Evolutionary conservation across 805 yeast genomes (phyloP).

Genomic region (Saccharomycopsis synnaedendra): DNA sequence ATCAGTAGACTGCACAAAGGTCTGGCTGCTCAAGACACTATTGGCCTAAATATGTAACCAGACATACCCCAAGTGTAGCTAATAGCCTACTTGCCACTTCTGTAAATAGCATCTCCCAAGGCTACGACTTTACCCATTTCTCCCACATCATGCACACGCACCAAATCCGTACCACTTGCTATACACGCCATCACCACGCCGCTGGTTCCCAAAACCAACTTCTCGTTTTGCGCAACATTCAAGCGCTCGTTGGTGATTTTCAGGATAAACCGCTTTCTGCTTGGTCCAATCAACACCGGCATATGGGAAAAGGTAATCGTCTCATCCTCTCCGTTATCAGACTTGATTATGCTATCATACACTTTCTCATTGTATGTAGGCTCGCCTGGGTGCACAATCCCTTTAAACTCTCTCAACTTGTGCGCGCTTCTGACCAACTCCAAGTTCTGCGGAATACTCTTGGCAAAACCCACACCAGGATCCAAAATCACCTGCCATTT

Average conservation of each 20-base stretch:
- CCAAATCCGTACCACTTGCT: constrained; percentile 64
- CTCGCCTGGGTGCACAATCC: constrained; percentile 22
- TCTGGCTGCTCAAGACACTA: no score
- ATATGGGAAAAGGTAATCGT: constrained; percentile 32
- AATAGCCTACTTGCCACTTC: constrained; percentile 19
- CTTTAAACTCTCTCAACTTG: constrained; percentile 28
- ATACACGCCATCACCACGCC: constrained; percentile 67
- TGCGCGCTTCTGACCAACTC: constrained; percentile 43
- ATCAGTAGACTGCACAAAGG: no score
- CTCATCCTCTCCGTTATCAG: background rate
- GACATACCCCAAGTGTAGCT: no score
- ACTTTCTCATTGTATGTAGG: background rate
- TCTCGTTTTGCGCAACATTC: constrained; percentile 40
- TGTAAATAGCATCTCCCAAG: constrained; percentile 68
- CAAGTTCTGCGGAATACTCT: constrained; percentile 59
- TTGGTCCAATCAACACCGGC: constrained; percentile 75
- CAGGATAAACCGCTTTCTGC: constrained; percentile 83
- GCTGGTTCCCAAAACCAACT: constrained; percentile 51
- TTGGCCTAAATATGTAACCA: no score
- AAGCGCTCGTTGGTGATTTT: constrained; percentile 44
- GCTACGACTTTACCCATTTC: constrained; percentile 36
- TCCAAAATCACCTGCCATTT: constrained; percentile 90
- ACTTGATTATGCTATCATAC: no score
- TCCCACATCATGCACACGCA: constrained; percentile 77
- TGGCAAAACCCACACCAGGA: constrained; percentile 98